These are phyloP conservation scores for Phytophthora ohioensis DNA, from an alignment of 352 stramenopile genomes.

Conservation along the genomic window DNA sequence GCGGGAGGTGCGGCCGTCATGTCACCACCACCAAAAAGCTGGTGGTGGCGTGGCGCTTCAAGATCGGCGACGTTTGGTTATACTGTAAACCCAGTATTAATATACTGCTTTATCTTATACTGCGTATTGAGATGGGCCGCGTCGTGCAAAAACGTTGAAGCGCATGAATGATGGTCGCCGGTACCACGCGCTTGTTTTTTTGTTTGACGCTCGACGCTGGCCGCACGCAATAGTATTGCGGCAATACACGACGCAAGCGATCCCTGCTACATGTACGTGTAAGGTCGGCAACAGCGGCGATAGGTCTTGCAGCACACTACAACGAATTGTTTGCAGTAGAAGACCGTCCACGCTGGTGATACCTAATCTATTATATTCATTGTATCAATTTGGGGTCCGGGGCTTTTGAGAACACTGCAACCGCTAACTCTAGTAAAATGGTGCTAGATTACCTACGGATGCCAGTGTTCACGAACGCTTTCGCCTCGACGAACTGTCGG, in stretches of 20 bases:
- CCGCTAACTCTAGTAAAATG: background rate
- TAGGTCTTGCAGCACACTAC: no score
- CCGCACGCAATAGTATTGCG: no score
- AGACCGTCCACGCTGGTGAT: no score
- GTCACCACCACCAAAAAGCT: background rate
- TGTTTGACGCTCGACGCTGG: background rate
- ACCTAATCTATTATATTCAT: no score
- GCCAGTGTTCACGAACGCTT: background rate
- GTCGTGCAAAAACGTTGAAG: conserved; percentile 1
- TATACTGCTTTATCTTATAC: background rate
- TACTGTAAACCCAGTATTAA: background rate
- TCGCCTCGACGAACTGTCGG: background rate
- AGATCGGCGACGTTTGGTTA: background rate
- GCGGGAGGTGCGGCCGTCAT: no score
- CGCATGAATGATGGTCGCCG: conserved; percentile 9
- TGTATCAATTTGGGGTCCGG: no score
- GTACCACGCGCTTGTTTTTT: background rate
- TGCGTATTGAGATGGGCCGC: background rate
- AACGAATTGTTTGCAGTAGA: no score
- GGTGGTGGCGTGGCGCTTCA: background rate
- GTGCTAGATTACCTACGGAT: background rate
- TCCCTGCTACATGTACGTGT: no score
- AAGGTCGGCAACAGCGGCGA: no score
- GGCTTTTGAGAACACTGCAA: no score
- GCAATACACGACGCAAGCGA: no score